phyloP scores from a whole-genome alignment of 768 basidiomycete genomes.

The Naganishia onofrii region DNA sequence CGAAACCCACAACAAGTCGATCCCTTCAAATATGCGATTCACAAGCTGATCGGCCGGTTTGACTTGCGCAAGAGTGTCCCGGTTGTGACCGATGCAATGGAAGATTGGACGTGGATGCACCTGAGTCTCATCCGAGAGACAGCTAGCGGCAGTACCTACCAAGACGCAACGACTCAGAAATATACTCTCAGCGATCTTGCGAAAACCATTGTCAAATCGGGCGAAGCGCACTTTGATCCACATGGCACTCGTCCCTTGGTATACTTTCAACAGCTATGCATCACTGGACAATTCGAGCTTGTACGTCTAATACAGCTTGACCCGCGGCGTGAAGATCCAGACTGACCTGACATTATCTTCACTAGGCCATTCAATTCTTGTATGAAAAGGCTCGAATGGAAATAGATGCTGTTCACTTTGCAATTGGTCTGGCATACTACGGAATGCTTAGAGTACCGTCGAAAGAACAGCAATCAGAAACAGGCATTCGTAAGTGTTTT shows the following conservation, averaged over 20 bases:
- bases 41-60: conserved; percentile 90
- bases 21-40: conserved; percentile 92
- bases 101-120: conserved; percentile 99
- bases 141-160: conserved; percentile 56
- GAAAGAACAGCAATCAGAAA: conserved; percentile 22
- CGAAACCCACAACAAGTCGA: conserved; percentile 76
- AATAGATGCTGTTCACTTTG: conserved; percentile 90
- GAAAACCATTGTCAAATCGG: conserved; percentile 51
- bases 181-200: conserved; percentile 54
- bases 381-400: conserved; percentile 84
- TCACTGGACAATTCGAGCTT: conserved; percentile 91
- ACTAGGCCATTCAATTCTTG: conserved; percentile 80
- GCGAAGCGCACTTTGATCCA: conserved; percentile 56
- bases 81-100: conserved; percentile 83
- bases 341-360: not conserved
- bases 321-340: not conserved
- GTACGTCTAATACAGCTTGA: conserved; percentile 55
- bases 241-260: conserved; percentile 59
- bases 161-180: conserved; percentile 73
- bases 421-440: conserved; percentile 86
- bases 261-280: conserved; percentile 66
- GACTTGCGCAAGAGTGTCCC: conserved; percentile 79
- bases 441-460: conserved; percentile 79
- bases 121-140: conserved; percentile 79
- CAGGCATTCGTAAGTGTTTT: conserved; percentile 23